Base-by-base conservation (phyloP, 257 asterid genomes). In the Cruciata laevipes region DNA sequence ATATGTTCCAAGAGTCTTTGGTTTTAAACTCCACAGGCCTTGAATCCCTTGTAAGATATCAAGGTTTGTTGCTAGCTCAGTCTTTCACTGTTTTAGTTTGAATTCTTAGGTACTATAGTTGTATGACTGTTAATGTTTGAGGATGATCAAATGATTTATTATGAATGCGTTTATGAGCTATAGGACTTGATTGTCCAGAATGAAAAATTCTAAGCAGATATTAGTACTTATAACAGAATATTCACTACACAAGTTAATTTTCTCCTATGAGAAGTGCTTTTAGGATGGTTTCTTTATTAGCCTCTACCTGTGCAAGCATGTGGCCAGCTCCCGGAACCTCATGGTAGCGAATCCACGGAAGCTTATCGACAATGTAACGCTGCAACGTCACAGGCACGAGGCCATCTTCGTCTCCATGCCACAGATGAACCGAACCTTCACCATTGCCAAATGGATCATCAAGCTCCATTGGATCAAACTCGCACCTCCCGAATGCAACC, bases 331-430 rank as follows among this genome's bases (percentile, higher is more conserved):
- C 74, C 24, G 68, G 40, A 52, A 77, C 32, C 68, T 80, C 84
- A 56, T 80, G 81, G 64, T 80, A 80, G n/a, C 74, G 74, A 72
- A 89, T 73, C 96, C 96, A 89, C 4, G 93, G 83, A 61, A 84
- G 89, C 77, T 75, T 81, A 75, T 79, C 17, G 3, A 75, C 85
- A 52, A 89, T 83, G 79, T 68, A 84, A 0, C 84, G 80, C 69
- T 89, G 96, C 72, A 89, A 81, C 7, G 76, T 52, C 51, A 82
- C 82, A 0, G 93, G 95, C 69, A 89, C 95, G 30, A 89, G 21
- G 4, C 86, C 89, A 52, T 89, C 96, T 18, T 89, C 95, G 57
- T 60, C 71, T 1, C 96, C 96, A 0, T 89, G 96, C 93, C 96
- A 87, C 59, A 89, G 31, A 70, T 89, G 93, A 38, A 85, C 86